Percentiles rank a stretch among this genome's conserved stretches.
Conservation (phyloP, 78 protist genomes). For the Dictyostelium brefeldianum region DNA sequence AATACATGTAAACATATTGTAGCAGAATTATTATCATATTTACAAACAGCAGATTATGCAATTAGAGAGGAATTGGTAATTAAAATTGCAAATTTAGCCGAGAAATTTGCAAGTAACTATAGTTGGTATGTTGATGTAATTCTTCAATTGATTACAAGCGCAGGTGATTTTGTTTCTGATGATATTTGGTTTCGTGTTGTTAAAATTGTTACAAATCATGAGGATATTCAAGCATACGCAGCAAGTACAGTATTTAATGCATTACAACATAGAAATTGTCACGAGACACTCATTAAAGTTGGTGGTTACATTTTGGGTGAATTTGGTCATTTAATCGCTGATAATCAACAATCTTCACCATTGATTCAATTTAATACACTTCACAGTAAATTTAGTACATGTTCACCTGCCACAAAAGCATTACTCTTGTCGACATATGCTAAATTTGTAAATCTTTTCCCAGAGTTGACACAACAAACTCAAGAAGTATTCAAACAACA, state of each 20-base stretch:
- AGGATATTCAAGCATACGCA: slow-evolving; percentile 94
- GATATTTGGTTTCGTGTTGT: slow-evolving; percentile 98
- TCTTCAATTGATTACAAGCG: slow-evolving; percentile 88
- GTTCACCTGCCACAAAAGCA: slow-evolving; percentile 71
- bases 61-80: slow-evolving; percentile 96
- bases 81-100: slow-evolving; percentile 98
- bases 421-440: slow-evolving; percentile 92
- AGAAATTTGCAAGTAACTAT: slow-evolving; percentile 90
- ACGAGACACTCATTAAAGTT: slow-evolving; percentile 92
- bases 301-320: slow-evolving; percentile 97
- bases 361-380: slow-evolving; percentile 85
- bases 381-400: slow-evolving; percentile 68
- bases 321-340: slow-evolving; percentile 95
- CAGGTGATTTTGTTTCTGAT: slow-evolving; percentile 95
- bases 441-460: slow-evolving; percentile 92
- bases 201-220: slow-evolving; percentile 95
- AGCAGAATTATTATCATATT: slow-evolving; percentile 92
- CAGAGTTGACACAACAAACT: slow-evolving; percentile 84
- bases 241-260: slow-evolving; percentile 88
- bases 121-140: slow-evolving; percentile 97
- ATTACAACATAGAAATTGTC: slow-evolving; percentile 77
- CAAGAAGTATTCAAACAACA: slow-evolving; percentile 54
- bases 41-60: slow-evolving; percentile 87
- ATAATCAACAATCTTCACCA: slow-evolving; percentile 52
- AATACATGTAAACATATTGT: slow-evolving; percentile 86